A percentile compares a stretch with the other conserved stretches of the same genome.
Evolutionary conservation across 2,329 filamentous ascomycete genomes (phyloP).

Genomic region (Cyphellophora europaea): DNA sequence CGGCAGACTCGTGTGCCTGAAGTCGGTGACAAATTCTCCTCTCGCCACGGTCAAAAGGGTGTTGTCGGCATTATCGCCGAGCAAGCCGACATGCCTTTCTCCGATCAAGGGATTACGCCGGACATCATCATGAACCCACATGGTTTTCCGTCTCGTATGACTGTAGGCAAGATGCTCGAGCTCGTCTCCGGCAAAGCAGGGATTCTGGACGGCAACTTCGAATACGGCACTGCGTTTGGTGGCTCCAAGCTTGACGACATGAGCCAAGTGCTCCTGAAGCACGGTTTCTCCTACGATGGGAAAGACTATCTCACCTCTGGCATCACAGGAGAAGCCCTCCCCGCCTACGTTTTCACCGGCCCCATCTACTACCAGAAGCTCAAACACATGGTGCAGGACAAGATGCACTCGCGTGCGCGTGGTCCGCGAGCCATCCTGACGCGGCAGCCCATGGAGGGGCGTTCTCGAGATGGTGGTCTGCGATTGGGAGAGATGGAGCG

Average conservation of each 20-base stretch:
- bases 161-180: conserved; percentile 94
- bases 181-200: conserved; percentile 91
- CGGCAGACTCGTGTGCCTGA: conserved; percentile 93
- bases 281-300: conserved; percentile 92
- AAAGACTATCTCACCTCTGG: conserved; percentile 96
- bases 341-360: conserved; percentile 96
- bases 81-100: conserved; percentile 95
- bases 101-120: conserved; percentile 79
- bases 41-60: conserved; percentile 95
- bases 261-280: conserved; percentile 70
- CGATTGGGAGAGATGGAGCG: conserved; percentile 97
- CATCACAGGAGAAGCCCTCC: conserved; percentile 86
- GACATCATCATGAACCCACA: conserved; percentile 99
- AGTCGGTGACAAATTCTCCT: conserved; percentile 97
- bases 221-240: conserved; percentile 84
- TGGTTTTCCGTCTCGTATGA: conserved; percentile 99
- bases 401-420: conserved; percentile 92
- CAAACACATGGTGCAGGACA: conserved; percentile 99
- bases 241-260: conserved; percentile 81
- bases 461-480: conserved; percentile 83
- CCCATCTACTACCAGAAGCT: conserved; percentile 99
- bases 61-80: conserved; percentile 95
- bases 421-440: conserved; percentile 88
- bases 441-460: conserved; percentile 90
- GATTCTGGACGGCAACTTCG: conserved; percentile 70